Evolutionary conservation across 2,329 filamentous ascomycete genomes (phyloP).

Genomic region (Aspergillus pseudoviridinutans): DNA sequence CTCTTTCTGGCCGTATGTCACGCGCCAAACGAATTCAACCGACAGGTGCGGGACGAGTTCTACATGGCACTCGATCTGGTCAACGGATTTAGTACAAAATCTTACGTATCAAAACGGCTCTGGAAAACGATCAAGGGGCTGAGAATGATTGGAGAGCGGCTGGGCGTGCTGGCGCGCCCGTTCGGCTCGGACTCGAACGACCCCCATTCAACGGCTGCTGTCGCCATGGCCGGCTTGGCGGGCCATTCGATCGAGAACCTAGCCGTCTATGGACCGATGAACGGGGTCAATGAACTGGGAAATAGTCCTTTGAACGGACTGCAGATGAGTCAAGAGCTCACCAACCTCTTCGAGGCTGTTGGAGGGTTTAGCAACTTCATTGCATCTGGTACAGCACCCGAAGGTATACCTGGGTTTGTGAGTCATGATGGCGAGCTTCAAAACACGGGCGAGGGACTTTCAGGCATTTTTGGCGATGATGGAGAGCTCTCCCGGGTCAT

Average conservation of each 20-base stretch:
- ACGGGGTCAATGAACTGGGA: slow-evolving; percentile 40
- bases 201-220: slow-evolving; percentile 58
- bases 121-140: slow-evolving; percentile 63
- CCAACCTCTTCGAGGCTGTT: slow-evolving; percentile 60
- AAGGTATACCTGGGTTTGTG: slow-evolving; percentile 38
- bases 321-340: slow-evolving; percentile 58
- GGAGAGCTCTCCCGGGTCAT: slow-evolving; percentile 58
- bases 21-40: slow-evolving; percentile 58
- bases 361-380: slow-evolving; percentile 49
- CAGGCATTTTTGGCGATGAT: slow-evolving; percentile 50
- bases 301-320: slow-evolving; percentile 56
- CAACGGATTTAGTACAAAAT: slow-evolving; percentile 58
- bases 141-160: slow-evolving; percentile 59
- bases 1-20: slow-evolving; percentile 63
- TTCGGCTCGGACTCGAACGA: slow-evolving; percentile 45
- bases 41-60: slow-evolving; percentile 61
- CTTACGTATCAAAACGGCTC: slow-evolving; percentile 57
- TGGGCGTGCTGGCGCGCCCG: slow-evolving; percentile 49
- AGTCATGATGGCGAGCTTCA: slow-evolving; percentile 35
- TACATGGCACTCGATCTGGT: slow-evolving; percentile 64
- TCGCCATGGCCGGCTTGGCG: slow-evolving; percentile 63
- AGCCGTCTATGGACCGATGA: slow-evolving; percentile 44
- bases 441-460: slow-evolving; percentile 42
- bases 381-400: slow-evolving; percentile 27
- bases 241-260: slow-evolving; percentile 59